Percentiles rank a stretch among this genome's conserved stretches.
Conservation (phyloP, 2,329 filamentous ascomycete species). For the Rutstroemia sp. region DNA sequence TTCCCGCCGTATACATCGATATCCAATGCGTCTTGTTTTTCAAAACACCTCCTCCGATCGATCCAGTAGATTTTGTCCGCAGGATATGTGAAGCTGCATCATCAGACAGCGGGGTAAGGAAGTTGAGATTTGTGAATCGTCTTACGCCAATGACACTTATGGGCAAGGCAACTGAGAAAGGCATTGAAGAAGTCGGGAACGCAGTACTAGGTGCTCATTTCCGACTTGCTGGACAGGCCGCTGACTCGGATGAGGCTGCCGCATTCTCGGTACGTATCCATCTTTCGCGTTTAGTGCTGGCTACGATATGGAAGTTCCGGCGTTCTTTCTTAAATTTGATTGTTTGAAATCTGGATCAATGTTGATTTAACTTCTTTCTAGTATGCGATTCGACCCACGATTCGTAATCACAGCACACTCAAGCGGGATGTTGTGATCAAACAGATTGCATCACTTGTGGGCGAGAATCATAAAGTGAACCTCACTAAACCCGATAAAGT, state of each 20-base stretch:
- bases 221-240: constrained; percentile 30
- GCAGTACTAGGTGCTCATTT: constrained; percentile 60
- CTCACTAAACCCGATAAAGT: constrained; percentile 72
- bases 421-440: constrained; percentile 65
- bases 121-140: constrained; percentile 51
- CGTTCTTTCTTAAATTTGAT: not conserved
- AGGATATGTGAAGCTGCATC: constrained; percentile 48
- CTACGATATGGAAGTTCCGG: constrained; percentile 1
- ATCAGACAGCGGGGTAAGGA: constrained; percentile 38
- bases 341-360: not conserved
- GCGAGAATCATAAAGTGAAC: constrained; percentile 66
- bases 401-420: constrained; percentile 64
- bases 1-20: constrained; percentile 46
- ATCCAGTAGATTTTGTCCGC: constrained; percentile 47
- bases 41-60: constrained; percentile 46
- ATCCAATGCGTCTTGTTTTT: constrained; percentile 60
- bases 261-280: constrained; percentile 10
- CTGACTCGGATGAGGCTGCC: constrained; percentile 16
- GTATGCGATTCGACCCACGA: constrained; percentile 79
- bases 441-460: constrained; percentile 43
- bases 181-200: constrained; percentile 56
- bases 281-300: constrained; percentile 1
- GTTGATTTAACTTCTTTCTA: constrained; percentile 31
- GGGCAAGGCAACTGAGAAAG: constrained; percentile 61
- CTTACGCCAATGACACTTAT: constrained; percentile 48